These are phyloP conservation scores for Alternaria tenuissima DNA, from an alignment of 2,329 filamentous ascomycete species.

Conservation along the genomic window DNA sequence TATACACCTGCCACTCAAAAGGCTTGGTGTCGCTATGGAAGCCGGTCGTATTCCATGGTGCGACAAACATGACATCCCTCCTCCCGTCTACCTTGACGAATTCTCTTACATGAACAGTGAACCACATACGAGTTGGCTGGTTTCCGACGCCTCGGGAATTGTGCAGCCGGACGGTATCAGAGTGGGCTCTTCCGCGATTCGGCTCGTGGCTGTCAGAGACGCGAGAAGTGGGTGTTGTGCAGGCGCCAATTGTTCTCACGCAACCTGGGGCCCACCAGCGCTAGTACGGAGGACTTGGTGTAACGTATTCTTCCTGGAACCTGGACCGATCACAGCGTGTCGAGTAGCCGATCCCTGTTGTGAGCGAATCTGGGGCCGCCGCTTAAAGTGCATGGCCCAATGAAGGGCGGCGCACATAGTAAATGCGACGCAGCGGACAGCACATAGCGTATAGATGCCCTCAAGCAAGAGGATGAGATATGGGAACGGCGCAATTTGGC, in stretches of 20 bases:
- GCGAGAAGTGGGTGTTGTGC: conserved; percentile 19
- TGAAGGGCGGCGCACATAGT: conserved; percentile 11
- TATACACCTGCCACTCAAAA: conserved; percentile 16
- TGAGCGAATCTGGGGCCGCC: conserved; percentile 25
- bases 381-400: conserved; percentile 33
- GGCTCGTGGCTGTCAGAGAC: conserved; percentile 22
- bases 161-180: conserved; percentile 3
- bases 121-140: conserved; percentile 9
- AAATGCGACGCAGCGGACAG: conserved; percentile 14
- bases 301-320: conserved; percentile 26
- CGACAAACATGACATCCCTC: conserved; percentile 11
- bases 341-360: conserved; percentile 33
- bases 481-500: neutral
- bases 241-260: conserved; percentile 20
- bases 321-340: conserved; percentile 24
- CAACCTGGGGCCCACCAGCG: conserved; percentile 20
- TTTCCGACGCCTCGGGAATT: conserved; percentile 21
- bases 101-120: conserved; percentile 21
- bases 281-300: conserved; percentile 29
- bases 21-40: conserved; percentile 1
- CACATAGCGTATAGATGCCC: neutral
- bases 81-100: conserved; percentile 13
- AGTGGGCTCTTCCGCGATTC: conserved; percentile 4
- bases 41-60: conserved; percentile 16
- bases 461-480: neutral